A percentile compares a stretch with the other conserved stretches of the same genome.
Conservation (phyloP, 148 eudicot genomes). For the Heliosperma pusillum region DNA sequence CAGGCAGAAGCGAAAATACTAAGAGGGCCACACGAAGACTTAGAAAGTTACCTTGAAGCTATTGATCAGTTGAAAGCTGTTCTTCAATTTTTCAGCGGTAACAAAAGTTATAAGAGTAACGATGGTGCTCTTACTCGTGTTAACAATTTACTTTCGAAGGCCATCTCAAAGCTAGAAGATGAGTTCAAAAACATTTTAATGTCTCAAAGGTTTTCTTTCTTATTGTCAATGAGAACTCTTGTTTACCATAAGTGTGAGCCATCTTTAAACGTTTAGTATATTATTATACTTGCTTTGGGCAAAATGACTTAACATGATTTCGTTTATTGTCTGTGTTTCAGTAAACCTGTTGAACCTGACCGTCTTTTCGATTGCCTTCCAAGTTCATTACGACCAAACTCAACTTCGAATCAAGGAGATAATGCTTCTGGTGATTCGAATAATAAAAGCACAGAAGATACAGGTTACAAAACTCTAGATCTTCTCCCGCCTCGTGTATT, state of each 20-base stretch:
- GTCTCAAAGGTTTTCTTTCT: constrained; percentile 56
- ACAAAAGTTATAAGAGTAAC: constrained; percentile 53
- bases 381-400: constrained; percentile 54
- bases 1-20: constrained; percentile 85
- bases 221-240: no score
- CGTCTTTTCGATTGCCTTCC: constrained; percentile 81
- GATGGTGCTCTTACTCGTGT: constrained; percentile 52
- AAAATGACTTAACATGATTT: background rate
- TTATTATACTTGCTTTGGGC: no score
- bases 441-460: constrained; percentile 39
- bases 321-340: constrained; percentile 31
- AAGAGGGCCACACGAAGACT: constrained; percentile 92
- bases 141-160: constrained; percentile 57
- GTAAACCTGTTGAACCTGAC: constrained; percentile 95
- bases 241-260: no score
- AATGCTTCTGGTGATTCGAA: constrained; percentile 34
- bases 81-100: constrained; percentile 50
- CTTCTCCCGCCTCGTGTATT: constrained; percentile 72
- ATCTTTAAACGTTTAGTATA: no score
- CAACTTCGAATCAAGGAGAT: constrained; percentile 46
- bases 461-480: constrained; percentile 39
- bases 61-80: constrained; percentile 62
- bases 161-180: constrained; percentile 64
- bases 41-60: constrained; percentile 87
- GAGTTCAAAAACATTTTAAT: constrained; percentile 68